Evolutionary conservation across 495 filamentous ascomycete species (phyloP), one percentile per base, ranked within the genome.

Genomic region (Geopyxis carbonaria): DNA sequence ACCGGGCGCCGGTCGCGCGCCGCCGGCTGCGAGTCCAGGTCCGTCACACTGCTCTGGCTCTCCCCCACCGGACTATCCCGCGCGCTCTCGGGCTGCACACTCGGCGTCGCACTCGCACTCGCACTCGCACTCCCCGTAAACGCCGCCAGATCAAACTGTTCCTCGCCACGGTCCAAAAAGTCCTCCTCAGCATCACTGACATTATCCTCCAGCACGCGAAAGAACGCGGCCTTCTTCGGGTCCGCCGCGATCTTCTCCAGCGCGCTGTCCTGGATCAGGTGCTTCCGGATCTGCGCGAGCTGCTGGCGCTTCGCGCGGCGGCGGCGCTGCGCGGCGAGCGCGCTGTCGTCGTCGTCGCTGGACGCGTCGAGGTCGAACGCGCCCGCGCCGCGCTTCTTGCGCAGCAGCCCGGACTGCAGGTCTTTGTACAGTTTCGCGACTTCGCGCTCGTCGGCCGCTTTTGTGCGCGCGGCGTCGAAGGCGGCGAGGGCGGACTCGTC

Each of bases 351-450:
- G 28, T 91, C 85, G 3, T 78, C 80, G 52, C 93, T 86, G 7
- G 78, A 80, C 15, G 93, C 68, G 44, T 91, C 83, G 33, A 78
- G 64, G 31, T 79, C 72, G 53, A 78, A 78, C 13, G 13, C 25
- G 44, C 77, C 74, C 18, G 68, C 73, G 34, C 71, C 75, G 30
- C 78, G 70, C 48, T 84, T 80, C 31, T 80, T 77, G 6, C 89
- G 76, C 13, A 95, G 66, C 48, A 70, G 71, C 27, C 89, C 89
- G 5, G 75, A 86, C 4, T 80, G 86, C 53, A 99, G 75, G 55
- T 95, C 91, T 47, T 76, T 84, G 61, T 86, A 81, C 22, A 97
- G 65, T 59, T 91, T 91, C 38, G 79, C 76, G 16, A 93, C 76
- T 45, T 80, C 73, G 49, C 84, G 86, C 56, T 92, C 85, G 47